Evolutionary conservation across 2,329 filamentous ascomycete genomes (phyloP).

Genomic region (Aaosphaeria arxii): DNA sequence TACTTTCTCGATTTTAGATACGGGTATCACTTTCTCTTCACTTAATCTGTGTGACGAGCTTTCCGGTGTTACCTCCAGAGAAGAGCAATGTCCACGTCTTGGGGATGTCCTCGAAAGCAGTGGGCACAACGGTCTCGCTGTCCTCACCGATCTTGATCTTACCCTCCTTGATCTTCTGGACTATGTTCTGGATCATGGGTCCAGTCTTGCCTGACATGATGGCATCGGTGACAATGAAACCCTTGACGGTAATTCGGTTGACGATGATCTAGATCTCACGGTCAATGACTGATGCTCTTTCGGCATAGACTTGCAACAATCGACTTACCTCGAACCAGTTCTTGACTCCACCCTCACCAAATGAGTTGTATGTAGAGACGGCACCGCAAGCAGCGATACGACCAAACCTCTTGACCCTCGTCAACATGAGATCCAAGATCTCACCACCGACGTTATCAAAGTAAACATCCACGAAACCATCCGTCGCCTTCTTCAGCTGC

Average conservation of each 20-base stretch:
- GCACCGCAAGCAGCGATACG: slow-evolving; percentile 45
- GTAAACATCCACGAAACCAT: slow-evolving; percentile 51
- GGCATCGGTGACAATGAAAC: slow-evolving; percentile 45
- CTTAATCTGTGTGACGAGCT: slow-evolving; percentile 42
- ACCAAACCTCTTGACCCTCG: slow-evolving; percentile 40
- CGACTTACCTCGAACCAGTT: slow-evolving; percentile 42
- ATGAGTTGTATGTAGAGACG: slow-evolving; percentile 42
- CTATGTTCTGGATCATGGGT: slow-evolving; percentile 18
- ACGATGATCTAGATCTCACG: background rate
- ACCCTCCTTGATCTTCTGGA: slow-evolving; percentile 38
- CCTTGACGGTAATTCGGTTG: slow-evolving; percentile 43
- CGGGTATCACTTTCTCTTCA: too few species aligned
- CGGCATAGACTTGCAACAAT: background rate
- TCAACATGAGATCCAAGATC: slow-evolving; percentile 47
- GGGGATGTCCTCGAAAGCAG: slow-evolving; percentile 49
- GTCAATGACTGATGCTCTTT: background rate
- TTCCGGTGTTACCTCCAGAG: slow-evolving; percentile 46
- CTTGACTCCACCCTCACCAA: slow-evolving; percentile 28
- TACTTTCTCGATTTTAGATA: too few species aligned
- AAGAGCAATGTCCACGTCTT: slow-evolving; percentile 51
- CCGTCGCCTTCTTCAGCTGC: slow-evolving; percentile 47
- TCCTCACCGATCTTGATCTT: slow-evolving; percentile 46
- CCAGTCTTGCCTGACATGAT: slow-evolving; percentile 24
- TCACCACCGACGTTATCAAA: slow-evolving; percentile 52
- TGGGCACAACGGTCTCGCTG: slow-evolving; percentile 47